These are phyloP conservation scores for Psidium friedrichsthalianum DNA, from an alignment of 345 rosid genomes.

Conservation along the genomic window DNA sequence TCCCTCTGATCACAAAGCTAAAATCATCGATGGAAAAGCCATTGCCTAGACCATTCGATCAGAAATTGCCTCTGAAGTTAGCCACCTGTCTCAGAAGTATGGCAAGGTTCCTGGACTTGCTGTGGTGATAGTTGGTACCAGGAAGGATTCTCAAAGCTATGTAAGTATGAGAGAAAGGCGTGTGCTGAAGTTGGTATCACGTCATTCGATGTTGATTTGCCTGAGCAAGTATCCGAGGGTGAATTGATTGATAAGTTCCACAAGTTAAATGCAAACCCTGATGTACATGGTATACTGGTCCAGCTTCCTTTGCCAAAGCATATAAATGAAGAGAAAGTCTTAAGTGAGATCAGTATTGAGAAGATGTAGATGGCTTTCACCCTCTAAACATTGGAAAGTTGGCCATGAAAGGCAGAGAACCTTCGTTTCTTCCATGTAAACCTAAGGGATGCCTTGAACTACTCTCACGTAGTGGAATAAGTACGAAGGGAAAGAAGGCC, in stretches of 20 bases:
- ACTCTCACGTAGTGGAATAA: slow-evolving; percentile 57
- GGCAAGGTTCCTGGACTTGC: slow-evolving; percentile 96
- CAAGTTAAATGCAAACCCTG: slow-evolving; percentile 61
- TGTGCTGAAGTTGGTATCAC: slow-evolving; percentile 91
- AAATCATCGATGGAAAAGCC: slow-evolving; percentile 62
- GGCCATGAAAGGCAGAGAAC: slow-evolving; percentile 97
- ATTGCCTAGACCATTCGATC: slow-evolving; percentile 64
- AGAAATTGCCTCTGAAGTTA: slow-evolving; percentile 75
- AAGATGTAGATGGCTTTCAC: slow-evolving; percentile 97
- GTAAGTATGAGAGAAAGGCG: slow-evolving; percentile 79
- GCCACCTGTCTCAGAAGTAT: slow-evolving; percentile 42
- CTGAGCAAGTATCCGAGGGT: slow-evolving; percentile 60
- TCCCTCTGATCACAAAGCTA: slow-evolving; percentile 37
- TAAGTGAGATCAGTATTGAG: slow-evolving; percentile 61
- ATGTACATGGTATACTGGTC: slow-evolving; percentile 83
- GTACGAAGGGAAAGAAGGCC: slow-evolving; percentile 62
- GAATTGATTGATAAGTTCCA: slow-evolving; percentile 79
- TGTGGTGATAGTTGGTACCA: slow-evolving; percentile 72
- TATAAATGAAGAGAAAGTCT: slow-evolving; percentile 74
- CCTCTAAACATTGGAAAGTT: slow-evolving; percentile 89
- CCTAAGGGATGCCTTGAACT: slow-evolving; percentile 98
- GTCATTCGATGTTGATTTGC: slow-evolving; percentile 63
- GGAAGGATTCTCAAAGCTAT: slow-evolving; percentile 86
- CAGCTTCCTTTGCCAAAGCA: slow-evolving; percentile 88
- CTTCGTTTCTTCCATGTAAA: slow-evolving; percentile 85